These are phyloP conservation scores for Tylopilus balloui DNA, from an alignment of 768 basidiomycete species.

Conservation along the genomic window DNA sequence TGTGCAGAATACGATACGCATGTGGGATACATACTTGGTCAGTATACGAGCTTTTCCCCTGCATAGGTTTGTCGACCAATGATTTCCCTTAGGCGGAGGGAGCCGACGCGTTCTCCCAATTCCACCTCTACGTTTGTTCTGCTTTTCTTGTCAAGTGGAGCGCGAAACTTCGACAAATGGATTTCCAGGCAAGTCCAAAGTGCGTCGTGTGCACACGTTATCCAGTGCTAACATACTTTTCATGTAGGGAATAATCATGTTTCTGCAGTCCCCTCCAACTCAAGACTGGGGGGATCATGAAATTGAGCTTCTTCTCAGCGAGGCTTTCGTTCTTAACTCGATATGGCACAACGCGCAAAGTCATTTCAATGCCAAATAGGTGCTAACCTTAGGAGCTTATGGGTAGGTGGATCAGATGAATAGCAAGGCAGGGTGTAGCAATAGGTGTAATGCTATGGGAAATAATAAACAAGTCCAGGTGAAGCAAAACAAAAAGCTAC, in stretches of 20 bases:
- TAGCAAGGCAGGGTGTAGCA: conserved; percentile 23
- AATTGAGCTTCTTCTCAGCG: conserved; percentile 89
- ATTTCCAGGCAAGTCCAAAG: conserved; percentile 76
- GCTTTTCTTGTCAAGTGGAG: conserved; percentile 97
- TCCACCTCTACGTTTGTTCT: conserved; percentile 97
- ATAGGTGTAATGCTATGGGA: conserved; percentile 23
- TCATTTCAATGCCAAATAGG: conserved; percentile 63
- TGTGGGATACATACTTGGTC: conserved; percentile 99
- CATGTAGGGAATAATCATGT: conserved; percentile 94
- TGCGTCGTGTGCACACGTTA: neutral
- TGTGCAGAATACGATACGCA: conserved; percentile 92
- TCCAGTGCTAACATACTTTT: conserved; percentile 1
- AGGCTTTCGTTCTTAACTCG: conserved; percentile 91
- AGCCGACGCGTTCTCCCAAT: conserved; percentile 96
- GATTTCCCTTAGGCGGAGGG: conserved; percentile 77
- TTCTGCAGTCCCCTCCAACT: conserved; percentile 87
- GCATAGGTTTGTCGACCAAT: neutral
- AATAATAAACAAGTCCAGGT: neutral
- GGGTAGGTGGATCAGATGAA: conserved; percentile 4
- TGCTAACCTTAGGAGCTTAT: neutral
- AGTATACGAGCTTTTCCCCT: conserved; percentile 25
- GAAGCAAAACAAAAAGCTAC: conserved; percentile 4
- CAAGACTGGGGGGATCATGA: conserved; percentile 95
- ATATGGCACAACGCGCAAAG: conserved; percentile 93
- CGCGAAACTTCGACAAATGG: conserved; percentile 89